A percentile compares a stretch with the other conserved stretches of the same genome.
These are phyloP conservation scores for Thuidium tamariscinum DNA, from an alignment of 225 moss, liverwort and hornwort genomes.

Conservation along the genomic window DNA sequence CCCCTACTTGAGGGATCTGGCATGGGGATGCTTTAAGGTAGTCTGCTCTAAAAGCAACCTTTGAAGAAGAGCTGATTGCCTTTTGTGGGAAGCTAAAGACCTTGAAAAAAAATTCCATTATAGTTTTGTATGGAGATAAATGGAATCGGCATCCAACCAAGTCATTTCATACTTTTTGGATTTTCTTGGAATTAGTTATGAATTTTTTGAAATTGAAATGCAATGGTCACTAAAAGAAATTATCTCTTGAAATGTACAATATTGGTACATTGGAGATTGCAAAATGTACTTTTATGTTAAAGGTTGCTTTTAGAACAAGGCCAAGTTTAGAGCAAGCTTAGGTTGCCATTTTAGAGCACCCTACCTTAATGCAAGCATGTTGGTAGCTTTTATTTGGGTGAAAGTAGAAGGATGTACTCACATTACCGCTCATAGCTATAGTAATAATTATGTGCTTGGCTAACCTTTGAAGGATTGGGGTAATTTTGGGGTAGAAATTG, in stretches of 20 bases:
- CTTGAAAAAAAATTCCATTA: background rate
- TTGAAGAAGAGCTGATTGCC: background rate
- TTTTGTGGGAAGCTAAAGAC: background rate
- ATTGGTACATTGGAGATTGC: too few relatives aligned
- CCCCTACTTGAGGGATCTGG: too few relatives aligned
- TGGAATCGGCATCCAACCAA: background rate
- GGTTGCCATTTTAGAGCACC: too few relatives aligned
- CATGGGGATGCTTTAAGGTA: too few relatives aligned
- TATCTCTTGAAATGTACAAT: too few relatives aligned
- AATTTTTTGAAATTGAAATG: too few relatives aligned
- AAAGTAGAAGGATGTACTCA: background rate
- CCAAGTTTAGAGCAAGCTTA: too few relatives aligned
- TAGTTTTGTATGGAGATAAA: background rate
- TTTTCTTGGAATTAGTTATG: too few relatives aligned
- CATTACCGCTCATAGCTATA: fast-evolving
- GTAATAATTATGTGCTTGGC: background rate
- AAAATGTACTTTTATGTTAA: too few relatives aligned
- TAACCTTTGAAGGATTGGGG: background rate
- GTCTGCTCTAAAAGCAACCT: too few relatives aligned
- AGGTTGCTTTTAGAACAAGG: too few relatives aligned
- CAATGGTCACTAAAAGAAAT: fast-evolving
- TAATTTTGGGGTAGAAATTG: background rate
- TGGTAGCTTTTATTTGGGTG: background rate
- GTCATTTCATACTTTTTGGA: background rate
- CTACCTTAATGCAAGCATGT: background rate